A percentile compares a stretch with the other conserved stretches of the same genome.
Evolutionary conservation across 2,329 filamentous ascomycete species (phyloP).

Genomic region (Hypoxylon sp.): DNA sequence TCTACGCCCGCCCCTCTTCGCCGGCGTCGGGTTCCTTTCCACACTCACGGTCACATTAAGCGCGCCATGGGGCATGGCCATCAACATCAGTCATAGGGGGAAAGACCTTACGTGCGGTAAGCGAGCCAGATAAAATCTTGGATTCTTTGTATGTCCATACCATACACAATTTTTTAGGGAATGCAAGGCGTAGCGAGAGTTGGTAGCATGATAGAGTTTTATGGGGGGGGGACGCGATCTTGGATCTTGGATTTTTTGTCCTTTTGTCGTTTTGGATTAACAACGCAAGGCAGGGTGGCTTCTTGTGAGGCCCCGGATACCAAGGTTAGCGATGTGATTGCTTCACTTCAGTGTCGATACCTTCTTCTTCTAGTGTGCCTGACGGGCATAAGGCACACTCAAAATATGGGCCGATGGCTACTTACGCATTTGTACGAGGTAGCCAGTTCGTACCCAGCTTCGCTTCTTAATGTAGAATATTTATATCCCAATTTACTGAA

Average conservation of each 20-base stretch:
- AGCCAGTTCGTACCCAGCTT: conserved; percentile 21
- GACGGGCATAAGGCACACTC: not conserved
- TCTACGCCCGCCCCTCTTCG: conserved; percentile 39
- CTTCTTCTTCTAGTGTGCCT: conserved; percentile 8
- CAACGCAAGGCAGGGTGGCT: conserved; percentile 9
- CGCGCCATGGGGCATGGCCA: conserved; percentile 35
- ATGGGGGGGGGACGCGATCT: conserved; percentile 6
- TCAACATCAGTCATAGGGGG: conserved; percentile 44
- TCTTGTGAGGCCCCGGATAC: conserved; percentile 9
- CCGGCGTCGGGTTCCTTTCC: conserved; percentile 45
- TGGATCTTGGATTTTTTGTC: not conserved
- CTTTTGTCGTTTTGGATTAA: not conserved
- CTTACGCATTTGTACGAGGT: conserved; percentile 4
- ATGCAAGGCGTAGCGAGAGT: conserved; percentile 33
- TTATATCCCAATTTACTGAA: conserved; percentile 31
- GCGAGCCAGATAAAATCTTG: conserved; percentile 7
- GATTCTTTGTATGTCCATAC: conserved; percentile 36
- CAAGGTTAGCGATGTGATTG: conserved; percentile 20
- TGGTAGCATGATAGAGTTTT: conserved; percentile 33
- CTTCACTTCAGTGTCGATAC: conserved; percentile 7
- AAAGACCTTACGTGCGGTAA: not conserved
- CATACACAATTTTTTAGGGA: conserved; percentile 30
- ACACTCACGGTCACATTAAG: conserved; percentile 48
- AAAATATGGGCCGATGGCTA: conserved; percentile 9
- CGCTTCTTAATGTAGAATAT: conserved; percentile 44